Conservation (phyloP, 1,139 yeast genomes). For the Protomyces pachydermus region DNA sequence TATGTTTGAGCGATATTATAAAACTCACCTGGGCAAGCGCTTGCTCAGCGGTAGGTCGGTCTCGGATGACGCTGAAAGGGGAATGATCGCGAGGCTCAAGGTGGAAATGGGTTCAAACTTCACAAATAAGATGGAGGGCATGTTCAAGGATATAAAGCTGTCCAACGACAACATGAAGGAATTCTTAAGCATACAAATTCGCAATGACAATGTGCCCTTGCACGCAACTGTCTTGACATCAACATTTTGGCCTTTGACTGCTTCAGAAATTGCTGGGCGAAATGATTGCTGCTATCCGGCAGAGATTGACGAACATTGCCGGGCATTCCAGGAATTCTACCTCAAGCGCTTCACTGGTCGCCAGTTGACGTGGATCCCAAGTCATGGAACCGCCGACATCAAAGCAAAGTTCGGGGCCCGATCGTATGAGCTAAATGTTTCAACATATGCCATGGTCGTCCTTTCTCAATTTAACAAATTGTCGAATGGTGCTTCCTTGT, state of each 20-base stretch:
- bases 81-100: conserved; percentile 63
- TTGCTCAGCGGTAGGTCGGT: conserved; percentile 50
- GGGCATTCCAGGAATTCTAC: conserved; percentile 50
- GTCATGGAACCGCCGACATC: conserved; percentile 52
- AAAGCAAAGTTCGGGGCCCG: conserved; percentile 60
- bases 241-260: conserved; percentile 59
- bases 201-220: not conserved
- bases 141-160: conserved; percentile 74
- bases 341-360: conserved; percentile 66
- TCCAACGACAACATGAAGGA: conserved; percentile 58
- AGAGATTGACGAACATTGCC: conserved; percentile 44
- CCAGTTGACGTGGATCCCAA: conserved; percentile 74
- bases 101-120: conserved; percentile 78
- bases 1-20: conserved; percentile 77
- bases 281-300: conserved; percentile 52
- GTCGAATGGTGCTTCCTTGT: conserved; percentile 49
- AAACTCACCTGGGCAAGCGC: conserved; percentile 83
- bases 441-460: conserved; percentile 73
- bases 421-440: conserved; percentile 73
- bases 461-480: conserved; percentile 64
- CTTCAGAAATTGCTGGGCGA: conserved; percentile 38
- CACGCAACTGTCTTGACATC: conserved; percentile 48
- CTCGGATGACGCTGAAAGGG: conserved; percentile 61
- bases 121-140: conserved; percentile 75
- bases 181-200: conserved; percentile 42